These are phyloP conservation scores for Tilletiopsis washingtonensis DNA, from an alignment of 1,284 basidiomycete species.

Conservation along the genomic window DNA sequence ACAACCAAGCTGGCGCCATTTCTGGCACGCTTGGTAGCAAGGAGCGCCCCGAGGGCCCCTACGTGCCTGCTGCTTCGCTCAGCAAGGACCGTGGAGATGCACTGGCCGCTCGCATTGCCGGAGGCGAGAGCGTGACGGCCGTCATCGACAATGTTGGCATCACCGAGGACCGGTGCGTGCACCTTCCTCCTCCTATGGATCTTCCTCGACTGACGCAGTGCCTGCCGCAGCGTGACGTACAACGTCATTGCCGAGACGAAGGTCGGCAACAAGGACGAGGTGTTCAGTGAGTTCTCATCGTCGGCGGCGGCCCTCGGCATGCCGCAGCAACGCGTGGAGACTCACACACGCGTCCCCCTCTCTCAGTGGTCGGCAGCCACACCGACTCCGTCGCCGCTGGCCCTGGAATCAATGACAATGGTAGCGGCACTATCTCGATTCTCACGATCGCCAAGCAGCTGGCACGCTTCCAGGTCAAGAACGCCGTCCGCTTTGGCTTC, in stretches of 20 bases:
- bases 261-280: constrained; percentile 10
- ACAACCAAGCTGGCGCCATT: constrained; percentile 12
- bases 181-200: too few species aligned
- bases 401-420: constrained; percentile 23
- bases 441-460: constrained; percentile 18
- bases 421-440: constrained; percentile 14
- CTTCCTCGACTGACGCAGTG: too few species aligned
- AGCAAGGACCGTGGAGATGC: constrained; percentile 6
- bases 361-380: constrained; percentile 17
- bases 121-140: constrained; percentile 12
- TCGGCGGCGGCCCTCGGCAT: too few species aligned
- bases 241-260: constrained; percentile 20
- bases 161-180: constrained; percentile 11
- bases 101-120: constrained; percentile 7
- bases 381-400: constrained; percentile 15
- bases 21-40: constrained; percentile 12
- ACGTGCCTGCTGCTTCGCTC: constrained; percentile 13
- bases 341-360: too few species aligned
- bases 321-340: too few species aligned
- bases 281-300: too few species aligned
- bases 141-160: constrained; percentile 12
- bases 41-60: constrained; percentile 13
- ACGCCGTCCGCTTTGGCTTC: constrained; percentile 18
- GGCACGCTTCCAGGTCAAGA: constrained; percentile 12
- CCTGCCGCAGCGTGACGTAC: neutral